A percentile compares a stretch with the other conserved stretches of the same genome.
Evolutionary conservation across 2,329 filamentous ascomycete genomes (phyloP).

Genomic region (Trichoderma oligosporum): DNA sequence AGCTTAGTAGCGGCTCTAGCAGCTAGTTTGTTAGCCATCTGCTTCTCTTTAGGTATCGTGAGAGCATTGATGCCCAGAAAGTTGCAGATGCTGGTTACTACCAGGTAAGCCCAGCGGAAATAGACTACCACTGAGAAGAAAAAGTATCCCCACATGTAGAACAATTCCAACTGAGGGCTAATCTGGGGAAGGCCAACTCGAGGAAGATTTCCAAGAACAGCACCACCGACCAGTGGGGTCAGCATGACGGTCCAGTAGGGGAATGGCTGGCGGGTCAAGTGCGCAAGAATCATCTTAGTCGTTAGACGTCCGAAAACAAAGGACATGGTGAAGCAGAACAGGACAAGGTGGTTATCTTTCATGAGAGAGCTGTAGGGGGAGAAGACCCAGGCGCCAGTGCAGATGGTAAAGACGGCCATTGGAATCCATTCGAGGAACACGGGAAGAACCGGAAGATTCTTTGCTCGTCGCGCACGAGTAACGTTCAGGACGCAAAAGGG

Average conservation of each 20-base stretch:
- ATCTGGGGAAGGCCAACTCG: conserved; percentile 67
- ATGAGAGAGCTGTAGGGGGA: conserved; percentile 82
- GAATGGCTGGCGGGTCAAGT: conserved; percentile 89
- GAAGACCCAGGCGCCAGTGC: conserved; percentile 79
- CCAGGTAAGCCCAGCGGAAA: conserved; percentile 86
- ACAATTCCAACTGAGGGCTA: conserved; percentile 63
- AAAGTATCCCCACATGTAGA: conserved; percentile 82
- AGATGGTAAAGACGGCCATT: conserved; percentile 74
- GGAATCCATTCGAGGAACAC: conserved; percentile 93
- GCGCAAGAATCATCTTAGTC: conserved; percentile 97
- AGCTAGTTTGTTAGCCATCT: conserved; percentile 48
- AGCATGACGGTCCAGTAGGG: conserved; percentile 96
- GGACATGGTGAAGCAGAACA: conserved; percentile 92
- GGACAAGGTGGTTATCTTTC: conserved; percentile 77
- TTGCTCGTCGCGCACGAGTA: conserved; percentile 65
- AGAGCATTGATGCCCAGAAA: conserved; percentile 93
- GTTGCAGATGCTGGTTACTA: conserved; percentile 85
- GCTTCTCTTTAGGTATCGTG: conserved; percentile 69
- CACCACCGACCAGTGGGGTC: conserved; percentile 79
- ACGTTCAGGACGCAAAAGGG: conserved; percentile 91
- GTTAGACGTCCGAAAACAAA: conserved; percentile 98
- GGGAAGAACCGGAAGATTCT: conserved; percentile 70
- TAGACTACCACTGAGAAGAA: conserved; percentile 81
- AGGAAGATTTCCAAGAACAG: conserved; percentile 77
- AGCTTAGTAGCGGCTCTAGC: conserved; percentile 37